Conservation (phyloP, 2,329 filamentous ascomycete species). For the Capronia epimyces region DNA sequence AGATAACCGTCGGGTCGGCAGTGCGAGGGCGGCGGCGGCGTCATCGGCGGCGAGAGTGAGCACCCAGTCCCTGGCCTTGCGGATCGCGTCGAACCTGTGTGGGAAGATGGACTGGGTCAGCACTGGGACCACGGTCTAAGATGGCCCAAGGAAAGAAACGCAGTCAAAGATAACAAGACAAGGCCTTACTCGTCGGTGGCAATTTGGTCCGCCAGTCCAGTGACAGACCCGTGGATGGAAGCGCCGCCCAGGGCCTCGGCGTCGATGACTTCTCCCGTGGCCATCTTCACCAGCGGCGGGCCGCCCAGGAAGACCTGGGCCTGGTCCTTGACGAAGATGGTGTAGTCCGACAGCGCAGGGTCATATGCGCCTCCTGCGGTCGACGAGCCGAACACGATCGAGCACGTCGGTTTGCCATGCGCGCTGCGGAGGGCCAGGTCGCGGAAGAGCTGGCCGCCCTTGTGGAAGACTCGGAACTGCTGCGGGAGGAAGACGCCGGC, state of each 20-base stretch:
- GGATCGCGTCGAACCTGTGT: slow-evolving; percentile 36
- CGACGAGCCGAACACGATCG: slow-evolving; percentile 43
- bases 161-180: background rate
- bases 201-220: slow-evolving; percentile 43
- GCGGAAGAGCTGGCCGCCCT: slow-evolving; percentile 40
- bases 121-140: slow-evolving; percentile 1
- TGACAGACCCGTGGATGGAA: slow-evolving; percentile 38
- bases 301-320: slow-evolving; percentile 44
- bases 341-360: slow-evolving; percentile 41
- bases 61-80: slow-evolving; percentile 39
- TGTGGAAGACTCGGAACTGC: slow-evolving; percentile 45
- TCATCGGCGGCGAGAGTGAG: slow-evolving; percentile 23
- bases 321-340: slow-evolving; percentile 41
- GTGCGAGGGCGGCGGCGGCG: background rate
- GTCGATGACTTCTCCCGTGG: slow-evolving; percentile 41
- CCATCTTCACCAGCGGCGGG: slow-evolving; percentile 45
- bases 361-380: slow-evolving; percentile 43
- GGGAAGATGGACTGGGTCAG: slow-evolving; percentile 17
- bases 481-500: slow-evolving; percentile 42
- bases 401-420: slow-evolving; percentile 39
- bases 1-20: background rate
- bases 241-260: slow-evolving; percentile 43
- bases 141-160: background rate
- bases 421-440: slow-evolving; percentile 39
- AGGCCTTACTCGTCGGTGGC: slow-evolving; percentile 39